Evolutionary conservation across 2,329 filamentous ascomycete genomes (phyloP), one percentile per base, ranked within the genome.

Genomic region (Diaporthe batatas): DNA sequence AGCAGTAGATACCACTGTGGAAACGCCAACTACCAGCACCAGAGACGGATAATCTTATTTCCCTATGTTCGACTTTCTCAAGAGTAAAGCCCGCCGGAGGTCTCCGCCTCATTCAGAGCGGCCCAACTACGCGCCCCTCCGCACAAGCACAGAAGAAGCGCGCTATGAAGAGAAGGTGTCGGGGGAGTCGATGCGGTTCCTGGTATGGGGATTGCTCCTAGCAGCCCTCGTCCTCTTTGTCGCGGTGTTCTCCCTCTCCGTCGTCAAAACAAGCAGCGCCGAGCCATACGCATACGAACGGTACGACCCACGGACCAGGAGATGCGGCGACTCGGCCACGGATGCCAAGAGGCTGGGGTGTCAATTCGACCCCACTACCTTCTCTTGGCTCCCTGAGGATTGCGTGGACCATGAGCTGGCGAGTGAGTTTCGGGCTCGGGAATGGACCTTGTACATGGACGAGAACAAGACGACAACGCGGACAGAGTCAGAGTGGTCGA

Each of bases 231-330:
- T 49, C 47, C 47, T 49, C 47, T 49, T 49, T 21, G 47, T 49
- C 47, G 47, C 47, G 47, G 47, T 11, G 47, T 49, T 49, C 47
- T 49, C 47, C 21, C 47, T 49, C 7, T 6, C 10, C 47, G 47
- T 49, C 47, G 47, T 49, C 47, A 49, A 49, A 18, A 49, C 47
- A 21, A 23, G 21, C 47, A 49, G 6, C 47, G 5, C 47, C 21
- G 47, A 49, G 47, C 47, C 47, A 49, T 49, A 49, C n/a, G 47
- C 47, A 49, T 49, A 49, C 47, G 47, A 49, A 49, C 47, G 47
- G 18, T 49, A 49, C 47, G 47, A 49, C 47, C 47, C 47, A 4
- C 47, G 47, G 47, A 49, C 47, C 21, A 49, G 11, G 47, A 49
- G 47, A 49, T 49, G 47, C 47, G 47, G 47, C 47, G 47, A 49